Evolutionary conservation across 2,329 filamentous ascomycete species (phyloP).

Genomic region (Trichoderma afroharzianum): DNA sequence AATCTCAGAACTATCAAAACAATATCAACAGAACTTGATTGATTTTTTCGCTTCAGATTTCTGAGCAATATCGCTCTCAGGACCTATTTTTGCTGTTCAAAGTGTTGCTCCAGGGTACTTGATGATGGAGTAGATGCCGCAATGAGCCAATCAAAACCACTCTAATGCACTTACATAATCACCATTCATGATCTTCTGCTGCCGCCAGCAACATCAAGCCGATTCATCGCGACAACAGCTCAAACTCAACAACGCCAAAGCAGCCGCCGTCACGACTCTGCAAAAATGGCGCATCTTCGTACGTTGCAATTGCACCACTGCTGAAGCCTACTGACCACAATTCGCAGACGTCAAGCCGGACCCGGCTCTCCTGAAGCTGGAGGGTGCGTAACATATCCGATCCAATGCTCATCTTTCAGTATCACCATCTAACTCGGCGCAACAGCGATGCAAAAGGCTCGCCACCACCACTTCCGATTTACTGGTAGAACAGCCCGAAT

Average conservation of each 20-base stretch:
- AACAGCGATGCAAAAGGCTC: conserved; percentile 75
- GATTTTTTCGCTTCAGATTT: background rate
- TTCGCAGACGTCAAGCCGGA: conserved; percentile 40
- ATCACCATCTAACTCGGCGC: conserved; percentile 24
- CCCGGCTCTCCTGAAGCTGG: conserved; percentile 40
- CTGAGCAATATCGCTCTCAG: too few relatives aligned
- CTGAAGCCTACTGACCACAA: conserved; percentile 26
- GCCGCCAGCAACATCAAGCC: conserved; percentile 24
- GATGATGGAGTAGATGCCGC: background rate
- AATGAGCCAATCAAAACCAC: background rate
- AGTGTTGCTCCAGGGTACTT: conserved; percentile 2
- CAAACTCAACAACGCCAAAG: conserved; percentile 8
- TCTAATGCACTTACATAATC: conserved; percentile 20
- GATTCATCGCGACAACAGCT: conserved; percentile 23
- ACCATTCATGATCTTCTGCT: conserved; percentile 10
- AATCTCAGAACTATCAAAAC: background rate
- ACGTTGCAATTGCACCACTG: conserved; percentile 17
- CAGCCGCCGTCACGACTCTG: conserved; percentile 25
- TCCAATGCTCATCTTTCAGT: background rate
- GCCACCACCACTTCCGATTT: conserved; percentile 95
- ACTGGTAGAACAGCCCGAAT: conserved; percentile 77
- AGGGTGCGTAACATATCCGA: conserved; percentile 32
- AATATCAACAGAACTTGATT: background rate
- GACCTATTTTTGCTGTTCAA: background rate
- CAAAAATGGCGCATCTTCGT: conserved; percentile 41